Base-by-base conservation (phyloP, 1,284 basidiomycete genomes). In the Entoloma clypeatum region DNA sequence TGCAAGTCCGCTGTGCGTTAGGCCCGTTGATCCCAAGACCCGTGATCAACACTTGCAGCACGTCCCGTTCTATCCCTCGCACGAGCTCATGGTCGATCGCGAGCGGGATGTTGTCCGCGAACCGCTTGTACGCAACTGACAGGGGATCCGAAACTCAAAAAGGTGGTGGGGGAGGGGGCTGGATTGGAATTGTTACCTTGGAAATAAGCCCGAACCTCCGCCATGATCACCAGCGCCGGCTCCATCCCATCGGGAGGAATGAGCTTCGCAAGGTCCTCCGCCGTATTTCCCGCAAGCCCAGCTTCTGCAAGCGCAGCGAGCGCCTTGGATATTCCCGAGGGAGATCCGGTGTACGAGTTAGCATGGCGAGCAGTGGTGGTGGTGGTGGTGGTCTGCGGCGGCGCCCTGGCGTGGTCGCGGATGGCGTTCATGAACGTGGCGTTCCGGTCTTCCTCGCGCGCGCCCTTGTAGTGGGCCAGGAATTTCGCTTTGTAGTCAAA, bases 161-260 rank as follows among this genome's bases (percentile, higher is more conserved):
- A 4, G 18, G 25, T 25, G 5, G 18, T 43, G n/a, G 22, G 23
- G 43, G 8, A 10, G n/a, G n/a, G n/a, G n/a, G n/a, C n/a, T n/a
- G n/a, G n/a, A n/a, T n/a, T n/a, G n/a, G 9, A 19, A 45, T 50
- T 7, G n/a, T n/a, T 44, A 80, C 81, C 77, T 69, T 85, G 80
- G 58, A 83, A 87, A 50, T 87, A 87, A 0, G 80, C 86, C 1
- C 81, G 67, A 3, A 81, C 79, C 28, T 79, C 73, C 0, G 84
- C 78, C 80, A 86, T 85, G 50, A 86, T 81, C 7, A 59, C 55
- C 3, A 87, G 55, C 0, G 76, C 79, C 0, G 73, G 63, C 14
- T 79, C 76, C 65, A 69, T 74, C 0, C 61, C 59, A 47, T 84
- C 79, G 0, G 68, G 43, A 0, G 77, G 70, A 2, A 80, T 61